phyloP scores from a whole-genome alignment of 2,329 filamentous ascomycete species.

The Sphaerulina vaccinii region DNA sequence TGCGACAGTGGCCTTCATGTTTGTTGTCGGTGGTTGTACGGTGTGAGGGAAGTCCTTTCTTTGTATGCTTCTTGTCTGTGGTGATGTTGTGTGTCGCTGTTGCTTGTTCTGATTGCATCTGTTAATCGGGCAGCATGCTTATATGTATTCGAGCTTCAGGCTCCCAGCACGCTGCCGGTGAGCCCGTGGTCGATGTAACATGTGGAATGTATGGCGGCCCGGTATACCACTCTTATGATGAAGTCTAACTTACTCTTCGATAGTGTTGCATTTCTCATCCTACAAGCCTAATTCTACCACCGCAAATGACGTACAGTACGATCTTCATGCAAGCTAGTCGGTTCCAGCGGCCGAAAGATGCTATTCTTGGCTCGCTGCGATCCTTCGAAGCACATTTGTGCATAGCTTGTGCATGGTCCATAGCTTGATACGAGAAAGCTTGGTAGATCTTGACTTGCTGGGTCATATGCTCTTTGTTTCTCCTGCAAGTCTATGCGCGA shows the following conservation, averaged over 20 bases:
- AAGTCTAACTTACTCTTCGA: background rate
- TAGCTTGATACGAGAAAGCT: constrained; percentile 6
- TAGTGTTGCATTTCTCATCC: background rate
- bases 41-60: background rate
- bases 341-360: constrained; percentile 2
- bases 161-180: constrained; percentile 1
- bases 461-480: constrained; percentile 2
- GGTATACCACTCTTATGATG: background rate
- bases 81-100: background rate
- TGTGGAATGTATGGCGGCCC: background rate
- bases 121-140: background rate
- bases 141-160: constrained; percentile 1
- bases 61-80: background rate
- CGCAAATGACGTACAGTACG: constrained; percentile 4
- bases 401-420: background rate
- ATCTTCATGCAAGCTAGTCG: background rate
- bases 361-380: constrained; percentile 13
- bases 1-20: constrained; percentile 19
- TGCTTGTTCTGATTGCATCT: background rate
- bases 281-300: background rate
- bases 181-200: background rate
- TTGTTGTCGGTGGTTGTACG: constrained; percentile 2
- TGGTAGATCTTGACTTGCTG: constrained; percentile 10
- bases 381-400: too few relatives aligned
- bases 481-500: background rate